phyloP scores from a whole-genome alignment of 2,329 filamentous ascomycete genomes.

The Chrysoporthe deuterocubensis region DNA sequence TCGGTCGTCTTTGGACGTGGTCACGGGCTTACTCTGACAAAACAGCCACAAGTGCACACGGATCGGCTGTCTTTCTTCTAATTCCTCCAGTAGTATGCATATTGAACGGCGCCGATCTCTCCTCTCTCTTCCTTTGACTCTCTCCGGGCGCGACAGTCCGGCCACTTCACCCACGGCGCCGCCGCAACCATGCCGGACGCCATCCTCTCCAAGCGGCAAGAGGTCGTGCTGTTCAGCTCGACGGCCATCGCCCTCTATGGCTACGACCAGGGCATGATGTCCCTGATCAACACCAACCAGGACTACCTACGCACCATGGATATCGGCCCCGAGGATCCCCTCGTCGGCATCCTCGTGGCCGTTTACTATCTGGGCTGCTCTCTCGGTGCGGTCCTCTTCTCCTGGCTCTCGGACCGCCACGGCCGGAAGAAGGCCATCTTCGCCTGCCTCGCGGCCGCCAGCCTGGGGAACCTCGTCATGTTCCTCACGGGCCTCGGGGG shows the following conservation, averaged over 20 bases:
- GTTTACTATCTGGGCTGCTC: slow-evolving; percentile 66
- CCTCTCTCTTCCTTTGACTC: neutral
- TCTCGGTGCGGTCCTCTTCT: slow-evolving; percentile 47
- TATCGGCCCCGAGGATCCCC: slow-evolving; percentile 39
- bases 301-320: slow-evolving; percentile 62
- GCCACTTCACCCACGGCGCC: neutral
- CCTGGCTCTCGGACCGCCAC: slow-evolving; percentile 19
- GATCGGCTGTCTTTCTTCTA: neutral
- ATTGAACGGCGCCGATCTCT: neutral
- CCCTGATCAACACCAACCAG: slow-evolving; percentile 41
- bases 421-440: slow-evolving; percentile 28
- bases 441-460: slow-evolving; percentile 26
- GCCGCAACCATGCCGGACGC: slow-evolving; percentile 22
- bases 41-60: neutral
- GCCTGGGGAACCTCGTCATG: slow-evolving; percentile 28
- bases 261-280: slow-evolving; percentile 44
- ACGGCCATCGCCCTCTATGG: slow-evolving; percentile 44
- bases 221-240: slow-evolving; percentile 44
- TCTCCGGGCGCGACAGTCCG: neutral
- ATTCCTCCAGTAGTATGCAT: neutral
- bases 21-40: neutral
- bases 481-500: slow-evolving; percentile 26
- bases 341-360: slow-evolving; percentile 54
- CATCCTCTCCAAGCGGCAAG: slow-evolving; percentile 38
- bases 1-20: neutral